Percentiles rank a stretch among this genome's conserved stretches.
Evolutionary conservation across 257 asterid genomes (phyloP).

Genomic region (Ballota nigra): DNA sequence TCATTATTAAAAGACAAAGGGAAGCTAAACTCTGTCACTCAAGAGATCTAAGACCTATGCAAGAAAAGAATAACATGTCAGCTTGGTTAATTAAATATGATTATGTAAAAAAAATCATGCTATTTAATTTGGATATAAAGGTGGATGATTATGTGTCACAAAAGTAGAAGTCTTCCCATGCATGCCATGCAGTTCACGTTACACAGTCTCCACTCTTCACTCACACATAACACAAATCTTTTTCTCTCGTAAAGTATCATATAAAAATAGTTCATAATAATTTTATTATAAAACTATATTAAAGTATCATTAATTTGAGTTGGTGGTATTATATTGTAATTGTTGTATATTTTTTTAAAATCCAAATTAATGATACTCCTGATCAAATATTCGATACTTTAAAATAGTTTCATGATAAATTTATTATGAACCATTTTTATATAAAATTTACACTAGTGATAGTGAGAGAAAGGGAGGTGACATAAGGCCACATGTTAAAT

Average conservation of each 20-base stretch:
- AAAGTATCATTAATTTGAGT: no score
- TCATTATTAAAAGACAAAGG: conserved; percentile 63
- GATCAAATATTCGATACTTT: no score
- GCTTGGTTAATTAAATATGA: background rate
- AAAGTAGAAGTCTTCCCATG: conserved; percentile 60
- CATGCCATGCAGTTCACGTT: conserved; percentile 70
- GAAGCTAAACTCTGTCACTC: conserved; percentile 54
- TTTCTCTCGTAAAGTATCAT: no score
- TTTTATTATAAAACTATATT: no score
- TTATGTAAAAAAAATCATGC: conserved; percentile 13
- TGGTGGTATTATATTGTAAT: no score
- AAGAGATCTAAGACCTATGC: conserved; percentile 65
- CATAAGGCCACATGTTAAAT: conserved; percentile 59
- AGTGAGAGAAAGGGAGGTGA: conserved; percentile 9
- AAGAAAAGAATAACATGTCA: conserved; percentile 82
- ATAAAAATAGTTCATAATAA: no score
- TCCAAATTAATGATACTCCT: no score
- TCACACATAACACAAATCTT: background rate
- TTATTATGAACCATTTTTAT: no score
- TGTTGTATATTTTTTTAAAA: no score
- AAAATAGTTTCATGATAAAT: no score
- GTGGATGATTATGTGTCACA: conserved; percentile 39
- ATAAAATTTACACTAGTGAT: no score
- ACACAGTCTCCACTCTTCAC: background rate
- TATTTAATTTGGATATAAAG: conserved; percentile 24